Conservation (phyloP, 805 yeast genomes). For the Maudiozyma turicensis region DNA sequence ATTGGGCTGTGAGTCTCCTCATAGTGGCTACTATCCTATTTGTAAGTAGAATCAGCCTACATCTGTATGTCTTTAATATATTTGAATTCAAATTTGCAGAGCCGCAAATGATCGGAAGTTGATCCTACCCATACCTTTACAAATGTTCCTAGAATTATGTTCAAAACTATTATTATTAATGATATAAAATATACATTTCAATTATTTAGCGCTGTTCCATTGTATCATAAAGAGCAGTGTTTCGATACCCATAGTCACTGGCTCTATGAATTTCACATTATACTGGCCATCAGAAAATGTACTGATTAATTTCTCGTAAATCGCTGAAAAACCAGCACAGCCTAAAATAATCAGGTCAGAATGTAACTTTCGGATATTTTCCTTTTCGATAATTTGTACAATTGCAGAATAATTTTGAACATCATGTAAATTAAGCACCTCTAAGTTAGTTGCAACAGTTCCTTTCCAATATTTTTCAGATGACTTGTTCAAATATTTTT, state of each 20-base stretch:
- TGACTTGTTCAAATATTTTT: slow-evolving; percentile 2
- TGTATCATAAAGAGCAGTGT: not conserved
- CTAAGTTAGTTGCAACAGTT: slow-evolving; percentile 17
- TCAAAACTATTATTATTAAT: too few species aligned
- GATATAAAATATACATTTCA: not conserved
- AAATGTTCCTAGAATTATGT: too few species aligned
- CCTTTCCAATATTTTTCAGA: slow-evolving; percentile 1
- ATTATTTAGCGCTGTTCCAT: not conserved
- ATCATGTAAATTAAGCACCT: slow-evolving; percentile 10
- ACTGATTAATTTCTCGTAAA: slow-evolving; percentile 6
- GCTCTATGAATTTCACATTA: slow-evolving; percentile 7
- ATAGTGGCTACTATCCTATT: too few species aligned
- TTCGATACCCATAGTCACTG: slow-evolving; percentile 7
- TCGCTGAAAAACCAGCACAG: slow-evolving; percentile 23
- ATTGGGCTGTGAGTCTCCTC: too few species aligned
- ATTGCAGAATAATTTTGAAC: slow-evolving; percentile 9
- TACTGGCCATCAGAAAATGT: slow-evolving; percentile 1
- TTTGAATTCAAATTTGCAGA: too few species aligned
- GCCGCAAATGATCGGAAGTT: too few species aligned
- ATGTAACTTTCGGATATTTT: slow-evolving; percentile 10
- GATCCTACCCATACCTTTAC: too few species aligned
- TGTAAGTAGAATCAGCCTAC: too few species aligned
- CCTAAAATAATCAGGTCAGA: slow-evolving; percentile 17
- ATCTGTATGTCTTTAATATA: too few species aligned
- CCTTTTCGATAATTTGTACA: slow-evolving; percentile 8